Evolutionary conservation across 2,329 filamentous ascomycete genomes (phyloP).

Genomic region (Neocucurbitaria cava): DNA sequence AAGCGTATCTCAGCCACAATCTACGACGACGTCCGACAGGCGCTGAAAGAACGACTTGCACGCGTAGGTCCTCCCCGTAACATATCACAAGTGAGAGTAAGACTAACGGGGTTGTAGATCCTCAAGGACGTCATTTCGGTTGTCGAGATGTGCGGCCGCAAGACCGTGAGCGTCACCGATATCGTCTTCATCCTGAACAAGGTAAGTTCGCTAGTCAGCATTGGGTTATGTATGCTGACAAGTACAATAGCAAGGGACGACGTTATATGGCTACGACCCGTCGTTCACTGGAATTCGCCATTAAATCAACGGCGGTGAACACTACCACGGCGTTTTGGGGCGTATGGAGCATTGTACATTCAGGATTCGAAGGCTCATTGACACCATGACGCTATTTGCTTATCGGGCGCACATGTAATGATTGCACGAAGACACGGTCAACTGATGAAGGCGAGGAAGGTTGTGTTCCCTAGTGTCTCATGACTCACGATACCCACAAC

Average conservation of each 20-base stretch:
- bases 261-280: conserved; percentile 37
- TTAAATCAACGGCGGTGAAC: neutral
- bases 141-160: conserved; percentile 34
- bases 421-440: neutral
- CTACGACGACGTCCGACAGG: conserved; percentile 67
- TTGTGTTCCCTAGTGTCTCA: neutral
- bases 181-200: conserved; percentile 41
- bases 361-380: neutral
- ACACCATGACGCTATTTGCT: too few species aligned
- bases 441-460: neutral
- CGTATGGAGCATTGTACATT: neutral
- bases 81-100: neutral
- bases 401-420: too few species aligned
- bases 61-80: conserved; percentile 16
- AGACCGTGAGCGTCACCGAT: conserved; percentile 39
- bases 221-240: conserved; percentile 1
- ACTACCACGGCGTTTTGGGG: neutral
- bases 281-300: conserved; percentile 11
- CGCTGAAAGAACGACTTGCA: conserved; percentile 59
- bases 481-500: conserved; percentile 1
- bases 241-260: conserved; percentile 21
- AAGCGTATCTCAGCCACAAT: conserved; percentile 72
- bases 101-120: conserved; percentile 23
- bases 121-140: conserved; percentile 31
- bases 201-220: conserved; percentile 20